Percentiles rank a stretch among this genome's conserved stretches.
Conservation (phyloP, 106 monocot genomes). For the Dioscorea dumetorum region DNA sequence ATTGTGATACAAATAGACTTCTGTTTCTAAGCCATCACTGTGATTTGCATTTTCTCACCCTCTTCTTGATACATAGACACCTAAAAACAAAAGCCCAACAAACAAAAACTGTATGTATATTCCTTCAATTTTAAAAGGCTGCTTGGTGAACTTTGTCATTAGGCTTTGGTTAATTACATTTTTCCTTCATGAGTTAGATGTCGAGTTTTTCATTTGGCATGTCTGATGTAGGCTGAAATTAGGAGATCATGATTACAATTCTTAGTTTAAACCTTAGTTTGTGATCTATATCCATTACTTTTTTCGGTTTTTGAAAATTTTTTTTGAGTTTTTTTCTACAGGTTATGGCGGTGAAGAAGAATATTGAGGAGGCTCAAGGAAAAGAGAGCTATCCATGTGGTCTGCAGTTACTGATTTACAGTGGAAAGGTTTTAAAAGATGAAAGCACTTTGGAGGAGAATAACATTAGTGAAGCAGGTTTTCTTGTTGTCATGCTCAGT, state of each 20-base stretch:
- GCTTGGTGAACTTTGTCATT: neutral
- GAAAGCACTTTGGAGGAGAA: constrained; percentile 91
- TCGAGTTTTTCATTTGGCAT: neutral
- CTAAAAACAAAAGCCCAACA: neutral
- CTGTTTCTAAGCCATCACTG: neutral
- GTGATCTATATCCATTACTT: neutral
- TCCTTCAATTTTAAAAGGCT: neutral
- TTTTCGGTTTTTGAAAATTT: neutral
- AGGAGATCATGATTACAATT: neutral
- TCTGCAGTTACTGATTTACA: constrained; percentile 82
- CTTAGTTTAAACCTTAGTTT: neutral
- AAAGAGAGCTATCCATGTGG: constrained; percentile 90
- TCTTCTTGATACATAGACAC: neutral
- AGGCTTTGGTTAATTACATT: neutral
- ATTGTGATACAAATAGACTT: neutral
- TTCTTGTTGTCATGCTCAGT: constrained; percentile 98
- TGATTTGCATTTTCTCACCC: neutral
- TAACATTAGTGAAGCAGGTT: constrained; percentile 83
- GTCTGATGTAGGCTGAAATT: neutral
- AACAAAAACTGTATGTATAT: neutral
- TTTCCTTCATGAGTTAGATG: neutral
- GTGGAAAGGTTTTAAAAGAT: constrained; percentile 94
- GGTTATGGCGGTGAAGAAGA: constrained; percentile 96
- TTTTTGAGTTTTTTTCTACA: constrained; percentile 5
- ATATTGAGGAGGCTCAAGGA: constrained; percentile 82